Percentiles rank a stretch among this genome's conserved stretches.
phyloP scores from a whole-genome alignment of 352 stramenopile species.

The Globisporangium rhizosaccharum region DNA sequence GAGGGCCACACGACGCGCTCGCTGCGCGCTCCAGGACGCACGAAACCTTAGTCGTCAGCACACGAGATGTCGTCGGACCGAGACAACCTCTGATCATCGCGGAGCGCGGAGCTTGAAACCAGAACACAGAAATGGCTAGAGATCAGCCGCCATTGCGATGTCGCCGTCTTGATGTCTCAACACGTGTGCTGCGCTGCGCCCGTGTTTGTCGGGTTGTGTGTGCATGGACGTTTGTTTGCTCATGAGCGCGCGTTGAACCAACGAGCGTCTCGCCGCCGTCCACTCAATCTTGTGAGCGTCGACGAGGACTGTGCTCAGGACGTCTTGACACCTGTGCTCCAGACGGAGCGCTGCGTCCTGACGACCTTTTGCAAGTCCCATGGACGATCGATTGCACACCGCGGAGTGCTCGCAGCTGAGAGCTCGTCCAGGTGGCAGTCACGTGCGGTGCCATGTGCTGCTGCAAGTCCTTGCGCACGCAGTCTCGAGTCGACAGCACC shows the following conservation, averaged over 20 bases:
- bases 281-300: not conserved
- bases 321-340: not conserved
- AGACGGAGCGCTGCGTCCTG: not conserved
- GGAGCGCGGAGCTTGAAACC: constrained; percentile 5
- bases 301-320: not conserved
- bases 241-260: too few species aligned
- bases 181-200: not conserved
- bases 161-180: not conserved
- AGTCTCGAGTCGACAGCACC: too few species aligned
- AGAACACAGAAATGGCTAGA: constrained; percentile 9
- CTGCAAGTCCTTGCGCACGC: too few species aligned
- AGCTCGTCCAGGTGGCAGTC: not conserved
- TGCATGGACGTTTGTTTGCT: not conserved
- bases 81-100: not conserved
- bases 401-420: not conserved
- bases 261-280: not conserved
- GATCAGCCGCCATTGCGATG: not conserved
- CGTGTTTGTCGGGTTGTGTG: not conserved
- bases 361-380: not conserved
- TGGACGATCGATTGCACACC: not conserved
- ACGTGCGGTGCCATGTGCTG: not conserved
- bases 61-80: too few species aligned
- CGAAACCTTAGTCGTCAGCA: too few species aligned
- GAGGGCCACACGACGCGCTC: too few species aligned
- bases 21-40: too few species aligned